phyloP scores from a whole-genome alignment of 2,329 filamentous ascomycete species.

The Sporothrix sp. region DNA sequence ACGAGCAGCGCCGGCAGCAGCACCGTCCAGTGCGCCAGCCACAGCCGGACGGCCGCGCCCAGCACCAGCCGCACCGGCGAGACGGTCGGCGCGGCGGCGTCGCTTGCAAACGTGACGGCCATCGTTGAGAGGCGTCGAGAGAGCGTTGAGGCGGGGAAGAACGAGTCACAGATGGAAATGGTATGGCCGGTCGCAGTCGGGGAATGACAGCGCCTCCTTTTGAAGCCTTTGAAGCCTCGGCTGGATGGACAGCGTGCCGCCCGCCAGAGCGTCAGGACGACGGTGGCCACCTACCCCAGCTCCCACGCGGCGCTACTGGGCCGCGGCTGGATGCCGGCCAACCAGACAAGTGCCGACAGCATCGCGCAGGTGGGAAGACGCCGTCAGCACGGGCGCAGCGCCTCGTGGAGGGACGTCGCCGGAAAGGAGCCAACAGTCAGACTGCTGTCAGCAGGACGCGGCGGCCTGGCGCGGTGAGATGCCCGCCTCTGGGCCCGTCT shows the following conservation, averaged over 20 bases:
- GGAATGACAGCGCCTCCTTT: too few relatives aligned
- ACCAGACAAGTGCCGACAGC: slow-evolving; percentile 20
- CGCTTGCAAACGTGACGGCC: slow-evolving; percentile 3
- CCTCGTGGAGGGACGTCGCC: too few relatives aligned
- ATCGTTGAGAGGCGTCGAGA: neutral
- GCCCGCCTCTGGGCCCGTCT: too few relatives aligned
- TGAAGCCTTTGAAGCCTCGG: too few relatives aligned
- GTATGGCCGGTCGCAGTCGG: too few relatives aligned
- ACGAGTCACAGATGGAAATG: too few relatives aligned
- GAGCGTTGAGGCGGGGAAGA: neutral
- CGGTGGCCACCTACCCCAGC: neutral
- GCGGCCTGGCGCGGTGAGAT: too few relatives aligned
- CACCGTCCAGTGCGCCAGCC: slow-evolving; percentile 24
- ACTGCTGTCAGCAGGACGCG: slow-evolving; percentile 1
- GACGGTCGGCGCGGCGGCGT: slow-evolving; percentile 19
- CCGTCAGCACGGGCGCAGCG: too few relatives aligned
- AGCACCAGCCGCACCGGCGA: slow-evolving; percentile 21
- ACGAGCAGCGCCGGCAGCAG: slow-evolving; percentile 22
- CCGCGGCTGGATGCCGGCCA: slow-evolving; percentile 11
- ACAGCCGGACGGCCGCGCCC: slow-evolving; percentile 15
- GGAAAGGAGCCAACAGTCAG: neutral
- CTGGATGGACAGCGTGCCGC: neutral
- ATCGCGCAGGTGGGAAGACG: neutral
- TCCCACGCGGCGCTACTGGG: neutral
- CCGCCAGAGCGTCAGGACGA: neutral